phyloP scores from a whole-genome alignment of 257 asterid species.

The Solanum virginianum region DNA sequence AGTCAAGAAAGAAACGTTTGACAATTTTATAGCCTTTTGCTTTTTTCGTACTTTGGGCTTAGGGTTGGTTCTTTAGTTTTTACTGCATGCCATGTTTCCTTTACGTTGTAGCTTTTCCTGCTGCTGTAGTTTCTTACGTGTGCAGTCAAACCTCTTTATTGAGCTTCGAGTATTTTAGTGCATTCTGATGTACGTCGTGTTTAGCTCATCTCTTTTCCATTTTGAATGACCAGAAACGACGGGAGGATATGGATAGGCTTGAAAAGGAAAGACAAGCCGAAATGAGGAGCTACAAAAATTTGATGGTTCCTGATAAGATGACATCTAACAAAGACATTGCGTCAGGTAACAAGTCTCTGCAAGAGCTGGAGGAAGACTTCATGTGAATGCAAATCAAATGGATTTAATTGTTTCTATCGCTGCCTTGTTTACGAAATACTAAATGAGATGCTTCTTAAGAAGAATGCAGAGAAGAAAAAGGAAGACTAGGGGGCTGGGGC shows the following conservation, averaged over 20 bases:
- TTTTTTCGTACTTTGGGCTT: background rate
- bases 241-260: constrained; percentile 74
- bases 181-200: background rate
- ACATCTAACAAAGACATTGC: constrained; percentile 93
- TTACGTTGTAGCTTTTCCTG: background rate
- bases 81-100: background rate
- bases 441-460: background rate
- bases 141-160: background rate
- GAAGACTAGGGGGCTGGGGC: constrained; percentile 2
- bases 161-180: background rate
- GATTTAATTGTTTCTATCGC: background rate
- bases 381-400: constrained; percentile 37
- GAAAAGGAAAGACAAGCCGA: constrained; percentile 85
- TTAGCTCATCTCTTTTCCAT: background rate
- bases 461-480: background rate
- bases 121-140: background rate
- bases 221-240: constrained; percentile 48
- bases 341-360: constrained; percentile 66
- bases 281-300: constrained; percentile 86
- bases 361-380: constrained; percentile 94
- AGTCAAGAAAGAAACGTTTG: background rate
- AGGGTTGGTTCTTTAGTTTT: background rate
- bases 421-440: background rate
- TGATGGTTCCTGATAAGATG: constrained; percentile 98
- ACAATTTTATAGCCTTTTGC: background rate